Evolutionary conservation across 805 yeast species (phyloP).

Genomic region (Candida parachauliodes): DNA sequence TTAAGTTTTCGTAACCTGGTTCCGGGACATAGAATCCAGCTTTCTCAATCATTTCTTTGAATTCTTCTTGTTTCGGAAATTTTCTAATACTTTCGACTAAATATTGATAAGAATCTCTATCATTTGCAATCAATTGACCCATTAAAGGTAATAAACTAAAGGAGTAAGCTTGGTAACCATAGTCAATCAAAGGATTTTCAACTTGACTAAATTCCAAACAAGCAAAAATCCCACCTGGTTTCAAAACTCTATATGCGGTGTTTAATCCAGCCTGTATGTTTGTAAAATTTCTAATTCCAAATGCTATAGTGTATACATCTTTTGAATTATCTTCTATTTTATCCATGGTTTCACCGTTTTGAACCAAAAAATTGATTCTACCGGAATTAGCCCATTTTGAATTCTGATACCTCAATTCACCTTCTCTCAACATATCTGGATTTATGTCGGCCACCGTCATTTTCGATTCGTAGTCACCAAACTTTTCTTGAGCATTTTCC

Average conservation of each 20-base stretch:
- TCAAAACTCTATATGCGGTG: constrained; percentile 93
- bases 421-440: constrained; percentile 93
- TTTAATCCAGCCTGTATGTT: constrained; percentile 88
- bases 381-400: constrained; percentile 57
- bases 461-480: constrained; percentile 67
- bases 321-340: constrained; percentile 80
- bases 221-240: constrained; percentile 97
- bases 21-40: constrained; percentile 91
- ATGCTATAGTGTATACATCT: constrained; percentile 94
- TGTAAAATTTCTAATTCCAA: constrained; percentile 96
- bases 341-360: constrained; percentile 89
- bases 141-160: constrained; percentile 83
- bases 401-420: constrained; percentile 66
- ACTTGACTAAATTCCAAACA: constrained; percentile 95
- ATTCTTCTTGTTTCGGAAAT: constrained; percentile 90
- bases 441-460: constrained; percentile 96
- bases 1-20: constrained; percentile 87
- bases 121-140: constrained; percentile 95
- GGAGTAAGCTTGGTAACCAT: constrained; percentile 82
- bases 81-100: constrained; percentile 89
- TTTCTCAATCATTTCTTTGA: constrained; percentile 85
- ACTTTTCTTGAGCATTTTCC: constrained; percentile 78
- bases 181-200: constrained; percentile 69
- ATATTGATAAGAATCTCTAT: constrained; percentile 93
- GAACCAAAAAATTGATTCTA: constrained; percentile 78